Evolutionary conservation across 2,329 filamentous ascomycete species (phyloP).

Genomic region (Cladosporium sp.): DNA sequence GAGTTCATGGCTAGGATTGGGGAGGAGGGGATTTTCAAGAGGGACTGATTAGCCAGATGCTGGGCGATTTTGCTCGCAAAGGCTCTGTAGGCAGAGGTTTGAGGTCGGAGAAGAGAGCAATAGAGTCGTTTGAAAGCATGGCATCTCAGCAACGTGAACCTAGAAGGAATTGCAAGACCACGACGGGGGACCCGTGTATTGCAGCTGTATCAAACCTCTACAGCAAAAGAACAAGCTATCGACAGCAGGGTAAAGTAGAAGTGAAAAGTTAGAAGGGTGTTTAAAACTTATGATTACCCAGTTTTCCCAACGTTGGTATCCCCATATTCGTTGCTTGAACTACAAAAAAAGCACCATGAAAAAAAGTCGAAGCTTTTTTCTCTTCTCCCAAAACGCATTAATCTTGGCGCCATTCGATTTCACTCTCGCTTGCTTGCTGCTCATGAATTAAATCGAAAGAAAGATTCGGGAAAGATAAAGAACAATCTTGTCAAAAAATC

Average conservation of each 20-base stretch:
- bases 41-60: slow-evolving; percentile 22
- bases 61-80: too few relatives aligned
- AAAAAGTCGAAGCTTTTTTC: neutral
- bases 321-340: neutral
- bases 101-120: too few relatives aligned
- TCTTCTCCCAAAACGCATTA: neutral
- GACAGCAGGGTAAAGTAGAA: neutral
- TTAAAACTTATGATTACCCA: neutral
- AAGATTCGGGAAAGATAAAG: neutral
- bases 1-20: slow-evolving; percentile 40
- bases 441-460: neutral
- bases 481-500: neutral
- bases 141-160: too few relatives aligned
- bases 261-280: neutral
- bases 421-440: neutral
- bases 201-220: neutral
- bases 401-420: neutral
- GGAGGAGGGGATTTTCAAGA: slow-evolving; percentile 37
- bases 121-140: neutral
- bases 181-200: too few relatives aligned
- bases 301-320: neutral
- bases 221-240: neutral
- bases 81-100: too few relatives aligned
- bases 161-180: too few relatives aligned
- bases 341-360: neutral